Conservation (phyloP, 2,329 filamentous ascomycete genomes). For the Colletotrichum chrysophilum region DNA sequence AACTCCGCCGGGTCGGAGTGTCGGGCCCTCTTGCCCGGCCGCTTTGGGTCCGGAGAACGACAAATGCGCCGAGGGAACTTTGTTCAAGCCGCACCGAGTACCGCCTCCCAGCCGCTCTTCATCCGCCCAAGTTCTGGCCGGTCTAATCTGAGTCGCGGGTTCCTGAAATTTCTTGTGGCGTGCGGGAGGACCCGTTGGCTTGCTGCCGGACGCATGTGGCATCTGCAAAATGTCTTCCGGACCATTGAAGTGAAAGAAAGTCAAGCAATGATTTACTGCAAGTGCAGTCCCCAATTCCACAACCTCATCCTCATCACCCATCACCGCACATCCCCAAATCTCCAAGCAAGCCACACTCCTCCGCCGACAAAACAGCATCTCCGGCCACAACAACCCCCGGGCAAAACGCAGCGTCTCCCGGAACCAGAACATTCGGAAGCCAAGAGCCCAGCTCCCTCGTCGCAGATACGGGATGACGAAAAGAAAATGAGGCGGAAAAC, state of each 20-base stretch:
- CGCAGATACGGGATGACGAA: neutral
- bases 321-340: neutral
- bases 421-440: too few species aligned
- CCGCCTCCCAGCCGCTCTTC: neutral
- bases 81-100: too few species aligned
- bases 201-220: neutral
- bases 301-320: neutral
- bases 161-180: neutral
- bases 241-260: neutral
- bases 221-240: too few species aligned
- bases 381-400: neutral
- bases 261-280: rapidly evolving
- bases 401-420: too few species aligned
- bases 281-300: neutral
- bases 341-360: neutral
- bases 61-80: neutral
- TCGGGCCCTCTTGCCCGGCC: neutral
- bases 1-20: neutral
- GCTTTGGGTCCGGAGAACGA: neutral
- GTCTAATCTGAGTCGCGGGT: neutral
- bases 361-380: neutral
- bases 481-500: neutral
- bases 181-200: neutral
- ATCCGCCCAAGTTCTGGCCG: neutral
- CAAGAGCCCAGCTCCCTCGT: neutral